A percentile compares a stretch with the other conserved stretches of the same genome.
Evolutionary conservation across 148 eudicot genomes (phyloP).

Genomic region (Limonium bicolor): DNA sequence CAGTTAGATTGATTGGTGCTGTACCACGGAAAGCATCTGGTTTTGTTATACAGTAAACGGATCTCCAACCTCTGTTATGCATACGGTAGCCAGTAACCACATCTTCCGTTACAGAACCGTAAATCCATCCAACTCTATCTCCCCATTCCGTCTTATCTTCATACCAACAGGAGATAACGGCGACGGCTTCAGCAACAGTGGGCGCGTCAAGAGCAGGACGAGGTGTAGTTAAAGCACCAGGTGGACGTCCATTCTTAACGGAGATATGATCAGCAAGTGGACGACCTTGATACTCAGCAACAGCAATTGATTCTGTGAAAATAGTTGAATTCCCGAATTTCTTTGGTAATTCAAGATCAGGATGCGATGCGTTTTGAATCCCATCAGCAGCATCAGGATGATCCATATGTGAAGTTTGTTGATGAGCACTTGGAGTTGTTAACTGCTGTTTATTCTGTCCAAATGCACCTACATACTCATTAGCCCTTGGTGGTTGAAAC

Average conservation of each 20-base stretch:
- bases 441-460: slow-evolving; percentile 42
- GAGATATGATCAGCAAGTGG: slow-evolving; percentile 79
- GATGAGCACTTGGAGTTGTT: slow-evolving; percentile 11
- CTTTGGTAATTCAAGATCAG: slow-evolving; percentile 63
- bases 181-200: slow-evolving; percentile 86
- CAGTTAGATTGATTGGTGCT: slow-evolving; percentile 87
- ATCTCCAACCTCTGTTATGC: slow-evolving; percentile 96
- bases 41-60: slow-evolving; percentile 80
- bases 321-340: slow-evolving; percentile 67
- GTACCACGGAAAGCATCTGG: slow-evolving; percentile 86
- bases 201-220: slow-evolving; percentile 80
- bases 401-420: not conserved
- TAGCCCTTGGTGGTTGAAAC: slow-evolving; percentile 69
- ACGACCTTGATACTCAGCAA: slow-evolving; percentile 80
- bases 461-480: slow-evolving; percentile 47
- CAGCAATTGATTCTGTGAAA: slow-evolving; percentile 59
- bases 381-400: slow-evolving; percentile 31
- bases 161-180: slow-evolving; percentile 90
- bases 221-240: slow-evolving; percentile 58
- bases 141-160: slow-evolving; percentile 97
- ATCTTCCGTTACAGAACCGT: slow-evolving; percentile 86
- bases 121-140: slow-evolving; percentile 81
- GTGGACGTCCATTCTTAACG: slow-evolving; percentile 76
- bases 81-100: slow-evolving; percentile 89
- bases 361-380: slow-evolving; percentile 37